Evolutionary conservation across 176 grass and related monocot species (phyloP).

Genomic region (Pharus latifolius): DNA sequence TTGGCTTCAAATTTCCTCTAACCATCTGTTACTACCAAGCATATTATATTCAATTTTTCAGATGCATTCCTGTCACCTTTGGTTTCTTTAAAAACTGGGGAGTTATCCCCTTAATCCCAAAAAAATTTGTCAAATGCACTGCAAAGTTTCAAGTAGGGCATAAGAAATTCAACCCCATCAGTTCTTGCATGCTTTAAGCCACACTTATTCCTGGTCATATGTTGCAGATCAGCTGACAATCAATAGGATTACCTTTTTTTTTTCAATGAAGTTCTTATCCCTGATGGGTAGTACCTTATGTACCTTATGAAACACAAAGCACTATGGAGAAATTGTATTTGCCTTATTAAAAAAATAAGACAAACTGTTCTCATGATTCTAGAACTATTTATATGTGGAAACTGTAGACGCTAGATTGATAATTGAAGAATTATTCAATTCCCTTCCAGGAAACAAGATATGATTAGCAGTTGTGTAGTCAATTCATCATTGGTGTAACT

Average conservation of each 20-base stretch:
- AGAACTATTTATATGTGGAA: background rate
- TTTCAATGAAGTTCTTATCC: background rate
- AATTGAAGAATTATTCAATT: background rate
- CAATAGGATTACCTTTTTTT: background rate
- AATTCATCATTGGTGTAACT: background rate
- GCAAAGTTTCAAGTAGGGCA: background rate
- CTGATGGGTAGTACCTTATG: background rate
- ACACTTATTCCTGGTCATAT: background rate
- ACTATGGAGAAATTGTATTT: background rate
- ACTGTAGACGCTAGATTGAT: background rate
- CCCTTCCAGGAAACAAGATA: background rate
- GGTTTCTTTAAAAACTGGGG: no score
- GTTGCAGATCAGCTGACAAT: background rate
- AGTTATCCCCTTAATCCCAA: no score
- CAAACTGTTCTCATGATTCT: background rate
- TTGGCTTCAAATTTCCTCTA: conserved; percentile 7
- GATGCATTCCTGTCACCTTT: no score
- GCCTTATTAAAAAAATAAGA: background rate
- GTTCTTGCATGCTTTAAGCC: background rate
- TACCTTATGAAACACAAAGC: background rate
- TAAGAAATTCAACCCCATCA: background rate
- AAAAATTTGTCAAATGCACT: background rate
- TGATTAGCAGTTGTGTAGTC: background rate
- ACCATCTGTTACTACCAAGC: background rate
- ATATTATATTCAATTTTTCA: background rate